phyloP scores from a whole-genome alignment of 2,329 filamentous ascomycete genomes.

The Aureobasidium sp. region DNA sequence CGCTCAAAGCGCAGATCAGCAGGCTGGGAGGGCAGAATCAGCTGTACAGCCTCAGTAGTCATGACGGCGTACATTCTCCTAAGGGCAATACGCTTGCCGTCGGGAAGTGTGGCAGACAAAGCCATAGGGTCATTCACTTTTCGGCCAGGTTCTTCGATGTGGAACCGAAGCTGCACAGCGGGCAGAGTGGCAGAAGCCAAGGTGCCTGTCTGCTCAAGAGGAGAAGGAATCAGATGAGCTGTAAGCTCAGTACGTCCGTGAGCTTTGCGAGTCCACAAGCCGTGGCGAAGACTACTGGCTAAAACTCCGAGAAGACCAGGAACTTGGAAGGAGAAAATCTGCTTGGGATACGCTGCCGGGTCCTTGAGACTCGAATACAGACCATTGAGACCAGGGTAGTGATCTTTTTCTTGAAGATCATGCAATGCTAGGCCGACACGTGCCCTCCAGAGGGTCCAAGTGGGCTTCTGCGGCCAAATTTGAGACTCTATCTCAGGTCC shows the following conservation, averaged over 20 bases:
- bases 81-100: not conserved
- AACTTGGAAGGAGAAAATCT: not conserved
- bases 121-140: not conserved
- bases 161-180: constrained; percentile 6
- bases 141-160: not conserved
- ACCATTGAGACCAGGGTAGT: not conserved
- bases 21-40: constrained; percentile 9
- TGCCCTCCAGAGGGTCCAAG: not conserved
- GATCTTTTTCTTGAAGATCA: not conserved
- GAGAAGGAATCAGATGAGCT: constrained; percentile 15
- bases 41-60: not conserved
- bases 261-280: no score
- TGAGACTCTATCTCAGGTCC: not conserved
- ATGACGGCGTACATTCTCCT: constrained; percentile 1
- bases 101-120: not conserved
- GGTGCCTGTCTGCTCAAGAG: not conserved
- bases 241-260: not conserved
- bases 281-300: not conserved
- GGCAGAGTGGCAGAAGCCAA: not conserved
- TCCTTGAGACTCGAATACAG: not conserved
- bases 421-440: not conserved
- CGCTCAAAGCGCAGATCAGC: constrained; percentile 15
- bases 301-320: not conserved
- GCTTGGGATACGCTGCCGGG: not conserved
- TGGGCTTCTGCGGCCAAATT: not conserved